These are phyloP conservation scores for Phaseolus coccineus DNA, from an alignment of 331 rosid genomes.

Conservation along the genomic window DNA sequence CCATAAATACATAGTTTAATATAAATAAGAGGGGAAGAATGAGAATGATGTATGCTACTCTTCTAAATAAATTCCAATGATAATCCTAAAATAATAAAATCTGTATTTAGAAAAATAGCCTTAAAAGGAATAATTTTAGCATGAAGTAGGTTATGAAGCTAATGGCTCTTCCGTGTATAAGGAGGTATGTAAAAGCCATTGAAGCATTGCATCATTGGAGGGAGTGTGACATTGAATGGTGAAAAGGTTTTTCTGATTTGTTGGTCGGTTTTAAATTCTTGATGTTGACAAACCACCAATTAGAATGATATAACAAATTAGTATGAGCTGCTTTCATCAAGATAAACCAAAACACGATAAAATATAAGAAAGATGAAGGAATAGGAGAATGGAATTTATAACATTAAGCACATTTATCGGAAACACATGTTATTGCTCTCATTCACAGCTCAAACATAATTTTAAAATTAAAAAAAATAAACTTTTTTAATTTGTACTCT, in stretches of 20 bases:
- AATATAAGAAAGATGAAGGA: neutral
- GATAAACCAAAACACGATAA: neutral
- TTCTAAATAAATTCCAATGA: neutral
- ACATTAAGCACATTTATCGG: neutral
- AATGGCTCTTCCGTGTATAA: constrained; percentile 12
- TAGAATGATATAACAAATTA: no score
- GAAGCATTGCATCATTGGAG: no score
- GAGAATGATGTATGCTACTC: no score
- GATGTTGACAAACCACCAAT: constrained; percentile 22
- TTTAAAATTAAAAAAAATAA: no score
- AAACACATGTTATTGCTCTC: no score
- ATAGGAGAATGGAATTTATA: neutral
- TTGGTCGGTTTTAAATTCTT: neutral
- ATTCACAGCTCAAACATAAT: no score
- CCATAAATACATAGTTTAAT: no score
- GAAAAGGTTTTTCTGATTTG: constrained; percentile 5
- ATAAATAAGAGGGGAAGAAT: no score
- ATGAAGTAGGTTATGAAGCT: neutral
- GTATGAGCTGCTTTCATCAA: neutral
- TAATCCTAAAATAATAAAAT: neutral
- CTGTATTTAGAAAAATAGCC: neutral
- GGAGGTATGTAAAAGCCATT: neutral
- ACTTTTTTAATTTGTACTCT: no score
- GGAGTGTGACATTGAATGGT: no score
- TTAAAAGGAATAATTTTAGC: neutral